These are phyloP conservation scores for Madurella fahalii DNA, from an alignment of 2,329 filamentous ascomycete species.

Conservation along the genomic window DNA sequence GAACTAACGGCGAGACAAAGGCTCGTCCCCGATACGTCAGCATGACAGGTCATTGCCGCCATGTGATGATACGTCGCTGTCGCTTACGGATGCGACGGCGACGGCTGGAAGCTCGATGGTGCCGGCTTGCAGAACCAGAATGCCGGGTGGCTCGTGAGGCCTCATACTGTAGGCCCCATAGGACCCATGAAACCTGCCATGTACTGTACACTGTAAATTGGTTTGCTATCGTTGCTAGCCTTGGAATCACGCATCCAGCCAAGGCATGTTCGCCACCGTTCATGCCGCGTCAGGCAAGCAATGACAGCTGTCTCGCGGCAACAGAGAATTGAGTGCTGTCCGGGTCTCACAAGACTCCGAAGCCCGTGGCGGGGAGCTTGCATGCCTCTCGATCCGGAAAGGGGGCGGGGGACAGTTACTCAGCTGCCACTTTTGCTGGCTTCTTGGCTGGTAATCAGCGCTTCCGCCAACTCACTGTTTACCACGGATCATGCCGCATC, in stretches of 20 bases:
- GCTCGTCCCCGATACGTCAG: too few species aligned
- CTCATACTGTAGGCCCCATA: too few species aligned
- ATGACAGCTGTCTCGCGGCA: neutral
- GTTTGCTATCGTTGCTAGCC: neutral
- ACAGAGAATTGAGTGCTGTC: neutral
- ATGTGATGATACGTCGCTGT: too few species aligned
- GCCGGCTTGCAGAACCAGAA: too few species aligned
- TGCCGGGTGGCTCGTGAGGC: neutral
- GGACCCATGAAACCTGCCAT: neutral
- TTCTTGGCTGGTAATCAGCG: too few species aligned
- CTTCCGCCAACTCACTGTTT: too few species aligned
- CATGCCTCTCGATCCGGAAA: neutral
- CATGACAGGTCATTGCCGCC: too few species aligned
- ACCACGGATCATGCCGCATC: too few species aligned
- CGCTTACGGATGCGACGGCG: neutral
- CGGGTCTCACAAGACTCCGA: neutral
- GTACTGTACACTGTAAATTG: too few species aligned
- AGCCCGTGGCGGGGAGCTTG: neutral
- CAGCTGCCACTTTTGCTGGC: neutral
- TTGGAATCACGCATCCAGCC: neutral
- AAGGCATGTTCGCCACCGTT: neutral
- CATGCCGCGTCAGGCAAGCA: neutral
- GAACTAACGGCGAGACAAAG: neutral
- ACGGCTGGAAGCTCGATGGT: constrained; percentile 1
- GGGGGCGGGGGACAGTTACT: neutral